Conservation (phyloP, 495 filamentous ascomycete species). For the Lichenothelia convexa region DNA sequence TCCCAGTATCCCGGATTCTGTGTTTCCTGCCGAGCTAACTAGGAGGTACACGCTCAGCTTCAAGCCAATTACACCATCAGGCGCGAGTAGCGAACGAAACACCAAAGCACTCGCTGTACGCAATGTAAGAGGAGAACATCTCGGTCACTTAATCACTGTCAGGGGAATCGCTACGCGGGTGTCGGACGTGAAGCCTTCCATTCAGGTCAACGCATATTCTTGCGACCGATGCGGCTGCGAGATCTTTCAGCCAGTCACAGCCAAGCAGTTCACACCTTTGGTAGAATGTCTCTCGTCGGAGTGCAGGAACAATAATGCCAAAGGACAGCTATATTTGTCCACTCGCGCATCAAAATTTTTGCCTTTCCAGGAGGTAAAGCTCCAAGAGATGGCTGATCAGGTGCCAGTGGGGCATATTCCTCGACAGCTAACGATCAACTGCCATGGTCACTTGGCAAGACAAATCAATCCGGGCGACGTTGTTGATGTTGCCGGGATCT, state of each 20-base stretch:
- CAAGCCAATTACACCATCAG: conserved; percentile 64
- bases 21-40: conserved; percentile 82
- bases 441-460: conserved; percentile 67
- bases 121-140: conserved; percentile 77
- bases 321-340: conserved; percentile 81
- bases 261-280: conserved; percentile 76
- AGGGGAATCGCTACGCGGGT: conserved; percentile 89
- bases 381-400: conserved; percentile 96
- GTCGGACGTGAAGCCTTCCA: conserved; percentile 94
- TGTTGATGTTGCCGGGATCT: conserved; percentile 83
- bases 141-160: conserved; percentile 84
- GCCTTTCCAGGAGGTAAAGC: conserved; percentile 95
- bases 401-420: conserved; percentile 96
- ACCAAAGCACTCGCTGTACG: conserved; percentile 80
- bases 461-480: conserved; percentile 86
- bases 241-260: conserved; percentile 89
- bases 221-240: conserved; percentile 93
- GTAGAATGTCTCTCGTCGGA: conserved; percentile 70
- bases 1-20: conserved; percentile 32
- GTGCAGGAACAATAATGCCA: conserved; percentile 76
- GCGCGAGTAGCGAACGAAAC: conserved; percentile 39
- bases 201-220: conserved; percentile 90
- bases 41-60: conserved; percentile 89
- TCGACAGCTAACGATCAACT: conserved; percentile 70
- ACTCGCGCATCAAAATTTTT: conserved; percentile 91